Evolutionary conservation across 228 moss, liverwort and hornwort genomes (phyloP), one percentile per base, ranked within the genome.

Genomic region (Sphagnum magellanicum): DNA sequence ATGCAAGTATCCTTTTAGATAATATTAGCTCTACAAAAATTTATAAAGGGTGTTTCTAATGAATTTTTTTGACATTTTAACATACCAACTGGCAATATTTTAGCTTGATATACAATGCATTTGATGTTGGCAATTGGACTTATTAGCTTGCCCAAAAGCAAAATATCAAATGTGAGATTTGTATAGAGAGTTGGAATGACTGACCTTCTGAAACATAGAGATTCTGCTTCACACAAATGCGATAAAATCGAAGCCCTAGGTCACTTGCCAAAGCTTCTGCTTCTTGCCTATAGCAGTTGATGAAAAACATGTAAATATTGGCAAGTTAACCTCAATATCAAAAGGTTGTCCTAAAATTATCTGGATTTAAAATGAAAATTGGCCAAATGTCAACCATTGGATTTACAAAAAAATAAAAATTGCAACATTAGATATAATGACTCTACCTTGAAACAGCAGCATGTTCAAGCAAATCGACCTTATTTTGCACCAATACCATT

Each of bases 401-500:
- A 9, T 12, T 64, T 4, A 11, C 16, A 15, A 15, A 17, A 17
- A 32, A 32, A 32, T 32, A 32, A 32, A 32, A 32, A 32, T 32
- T 32, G 32, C 32, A 32, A 32, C 1, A 32, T 32, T 32, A 32
- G 32, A 32, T 32, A 32, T 32, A 32, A 12, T 55, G 55, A 55
- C 55, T 55, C 12, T 49, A 87, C 96, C 92, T 88, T 0, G 86
- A 89, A 8, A 96, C 76, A 32, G 13, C 78, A 61, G 90, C 90
- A 75, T 90, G 77, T 5, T 97, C 88, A 5, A 97, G 16, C 9
- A 97, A 90, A 76, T 97, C 97, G 61, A 97, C 85, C 74, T 97
- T 97, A 16, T 97, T 97, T 17, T 97, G 97, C 52, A 97, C 93
- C 55, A 97, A 71, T 0, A 97, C 97, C 93, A 93, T 97, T 1